Conservation (phyloP, 2,329 filamentous ascomycete species). For the Chaetomium olivaceum region DNA sequence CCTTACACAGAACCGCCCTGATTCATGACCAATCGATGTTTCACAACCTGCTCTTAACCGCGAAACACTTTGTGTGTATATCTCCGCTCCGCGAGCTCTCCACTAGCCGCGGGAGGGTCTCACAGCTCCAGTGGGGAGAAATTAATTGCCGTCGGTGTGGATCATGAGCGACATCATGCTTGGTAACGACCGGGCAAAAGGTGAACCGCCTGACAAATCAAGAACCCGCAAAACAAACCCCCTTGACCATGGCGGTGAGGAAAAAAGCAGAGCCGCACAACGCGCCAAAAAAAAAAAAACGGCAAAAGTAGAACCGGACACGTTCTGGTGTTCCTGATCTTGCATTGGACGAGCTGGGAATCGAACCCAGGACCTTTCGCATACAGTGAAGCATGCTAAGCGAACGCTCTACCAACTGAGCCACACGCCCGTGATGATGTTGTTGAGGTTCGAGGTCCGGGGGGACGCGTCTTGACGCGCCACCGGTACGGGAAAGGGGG, state of each 20-base stretch:
- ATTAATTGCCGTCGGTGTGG: neutral
- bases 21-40: neutral
- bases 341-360: slow-evolving; percentile 26
- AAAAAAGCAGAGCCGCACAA: neutral
- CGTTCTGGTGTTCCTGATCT: neutral
- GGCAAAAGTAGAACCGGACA: neutral
- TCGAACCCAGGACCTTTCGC: slow-evolving; percentile 31
- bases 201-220: slow-evolving; percentile 15
- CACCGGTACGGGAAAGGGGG: neutral
- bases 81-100: slow-evolving; percentile 6
- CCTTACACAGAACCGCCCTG: neutral
- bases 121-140: neutral
- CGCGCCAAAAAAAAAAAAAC: neutral
- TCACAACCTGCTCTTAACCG: neutral
- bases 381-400: slow-evolving; percentile 25
- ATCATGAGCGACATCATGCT: neutral
- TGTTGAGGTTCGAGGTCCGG: neutral
- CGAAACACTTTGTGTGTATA: neutral
- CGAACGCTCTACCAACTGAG: slow-evolving; percentile 31
- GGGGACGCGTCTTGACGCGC: neutral
- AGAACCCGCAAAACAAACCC: neutral
- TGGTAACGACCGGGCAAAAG: neutral
- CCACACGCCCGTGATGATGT: slow-evolving; percentile 26
- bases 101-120: neutral
- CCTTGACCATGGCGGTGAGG: neutral